Conservation (phyloP, 345 rosid species). For the Sonneratia caseolaris region DNA sequence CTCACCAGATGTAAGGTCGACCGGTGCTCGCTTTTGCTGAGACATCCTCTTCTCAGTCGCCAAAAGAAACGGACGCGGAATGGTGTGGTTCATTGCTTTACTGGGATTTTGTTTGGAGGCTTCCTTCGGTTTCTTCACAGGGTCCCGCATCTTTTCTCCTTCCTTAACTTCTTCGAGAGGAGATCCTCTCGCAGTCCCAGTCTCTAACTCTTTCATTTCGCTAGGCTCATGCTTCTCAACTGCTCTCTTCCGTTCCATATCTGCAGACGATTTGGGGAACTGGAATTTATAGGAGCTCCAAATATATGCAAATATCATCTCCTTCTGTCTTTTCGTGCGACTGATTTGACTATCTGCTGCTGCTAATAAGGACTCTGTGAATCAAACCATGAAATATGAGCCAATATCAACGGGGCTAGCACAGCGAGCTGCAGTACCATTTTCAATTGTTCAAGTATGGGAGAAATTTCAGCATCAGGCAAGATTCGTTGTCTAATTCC, state of each 20-base stretch:
- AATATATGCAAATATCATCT: not conserved
- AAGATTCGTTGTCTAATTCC: conserved; percentile 8
- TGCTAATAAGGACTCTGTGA: not conserved
- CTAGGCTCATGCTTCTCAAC: not conserved
- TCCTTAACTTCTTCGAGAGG: not conserved
- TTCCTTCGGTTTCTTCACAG: conserved; percentile 19
- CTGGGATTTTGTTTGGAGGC: conserved; percentile 8
- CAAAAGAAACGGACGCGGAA: conserved; percentile 29
- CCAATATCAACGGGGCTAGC: not conserved
- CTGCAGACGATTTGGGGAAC: conserved; percentile 3
- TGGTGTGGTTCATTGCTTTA: conserved; percentile 13
- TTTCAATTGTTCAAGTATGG: not conserved
- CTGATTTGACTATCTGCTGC: not conserved
- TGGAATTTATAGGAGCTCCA: not conserved
- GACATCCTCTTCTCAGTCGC: conserved; percentile 30
- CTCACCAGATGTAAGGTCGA: conserved; percentile 11
- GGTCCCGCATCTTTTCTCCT: conserved; percentile 4
- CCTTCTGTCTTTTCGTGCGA: not conserved
- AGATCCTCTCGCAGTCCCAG: not conserved
- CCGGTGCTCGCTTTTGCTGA: conserved; percentile 11
- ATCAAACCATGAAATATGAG: not conserved
- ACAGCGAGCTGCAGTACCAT: not conserved
- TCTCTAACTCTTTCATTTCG: not conserved
- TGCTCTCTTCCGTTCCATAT: conserved; percentile 8
- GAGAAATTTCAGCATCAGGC: conserved; percentile 3